Conservation (phyloP, 345 rosid genomes). For the Bruguiera parviflora region DNA sequence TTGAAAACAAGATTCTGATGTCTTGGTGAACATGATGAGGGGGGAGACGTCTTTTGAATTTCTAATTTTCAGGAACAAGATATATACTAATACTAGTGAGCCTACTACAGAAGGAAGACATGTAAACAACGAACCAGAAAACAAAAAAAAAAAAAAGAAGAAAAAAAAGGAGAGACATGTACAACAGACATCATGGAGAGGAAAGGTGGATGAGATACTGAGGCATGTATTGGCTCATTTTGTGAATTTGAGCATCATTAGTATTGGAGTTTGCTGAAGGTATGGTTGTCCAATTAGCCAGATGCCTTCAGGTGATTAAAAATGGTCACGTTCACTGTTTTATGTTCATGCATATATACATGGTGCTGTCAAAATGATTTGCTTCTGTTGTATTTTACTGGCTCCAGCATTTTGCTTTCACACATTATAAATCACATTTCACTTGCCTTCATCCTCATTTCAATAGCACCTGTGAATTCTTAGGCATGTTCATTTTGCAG, state of each 20-base stretch:
- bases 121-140: background rate
- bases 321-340: background rate
- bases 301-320: background rate
- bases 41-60: background rate
- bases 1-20: background rate
- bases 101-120: background rate
- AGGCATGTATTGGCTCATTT: background rate
- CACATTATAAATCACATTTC: background rate
- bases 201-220: background rate
- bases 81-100: background rate
- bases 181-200: background rate
- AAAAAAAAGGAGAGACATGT: background rate
- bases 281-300: background rate
- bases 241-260: background rate
- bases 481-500: background rate
- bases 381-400: background rate
- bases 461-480: background rate
- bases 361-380: too few species aligned
- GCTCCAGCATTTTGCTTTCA: background rate
- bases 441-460: background rate
- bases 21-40: background rate
- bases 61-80: background rate
- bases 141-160: too few species aligned
- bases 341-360: background rate
- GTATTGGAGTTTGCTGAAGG: background rate